Conservation (phyloP, 148 eudicot genomes). For the Rhododendron williamsianum region DNA sequence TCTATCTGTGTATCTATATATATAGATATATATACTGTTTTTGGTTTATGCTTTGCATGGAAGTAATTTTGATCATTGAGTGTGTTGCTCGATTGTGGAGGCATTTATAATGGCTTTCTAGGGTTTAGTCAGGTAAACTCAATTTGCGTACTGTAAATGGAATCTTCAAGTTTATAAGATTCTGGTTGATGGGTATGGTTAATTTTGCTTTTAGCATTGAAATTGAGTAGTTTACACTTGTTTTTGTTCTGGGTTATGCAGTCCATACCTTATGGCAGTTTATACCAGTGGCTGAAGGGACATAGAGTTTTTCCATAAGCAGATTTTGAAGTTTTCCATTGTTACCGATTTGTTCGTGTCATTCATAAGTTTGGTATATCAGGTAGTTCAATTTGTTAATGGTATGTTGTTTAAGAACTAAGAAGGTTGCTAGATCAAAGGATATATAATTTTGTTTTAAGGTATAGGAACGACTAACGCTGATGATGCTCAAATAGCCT, state of each 20-base stretch:
- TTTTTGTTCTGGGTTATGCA: not conserved
- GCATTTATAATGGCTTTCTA: not conserved
- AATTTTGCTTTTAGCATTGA: not conserved
- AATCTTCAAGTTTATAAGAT: not conserved
- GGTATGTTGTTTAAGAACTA: not conserved
- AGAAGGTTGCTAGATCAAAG: not conserved
- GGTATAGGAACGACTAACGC: too few species aligned
- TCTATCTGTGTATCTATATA: not conserved
- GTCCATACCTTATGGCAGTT: not conserved
- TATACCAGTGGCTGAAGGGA: not conserved
- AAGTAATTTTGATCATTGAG: not conserved
- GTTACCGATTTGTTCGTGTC: not conserved
- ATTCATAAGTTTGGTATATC: not conserved
- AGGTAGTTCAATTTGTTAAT: not conserved
- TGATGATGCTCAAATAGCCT: not conserved
- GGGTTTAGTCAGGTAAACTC: not conserved
- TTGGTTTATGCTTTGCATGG: conserved; percentile 8
- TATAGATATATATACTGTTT: not conserved
- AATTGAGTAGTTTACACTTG: not conserved
- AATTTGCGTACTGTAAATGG: not conserved
- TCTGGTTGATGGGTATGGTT: not conserved
- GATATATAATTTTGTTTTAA: not conserved
- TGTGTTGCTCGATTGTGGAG: not conserved
- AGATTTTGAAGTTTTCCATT: not conserved
- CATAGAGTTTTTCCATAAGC: not conserved